Conservation (phyloP, 2,329 filamentous ascomycete genomes). For the Ceratocystis destructans region DNA sequence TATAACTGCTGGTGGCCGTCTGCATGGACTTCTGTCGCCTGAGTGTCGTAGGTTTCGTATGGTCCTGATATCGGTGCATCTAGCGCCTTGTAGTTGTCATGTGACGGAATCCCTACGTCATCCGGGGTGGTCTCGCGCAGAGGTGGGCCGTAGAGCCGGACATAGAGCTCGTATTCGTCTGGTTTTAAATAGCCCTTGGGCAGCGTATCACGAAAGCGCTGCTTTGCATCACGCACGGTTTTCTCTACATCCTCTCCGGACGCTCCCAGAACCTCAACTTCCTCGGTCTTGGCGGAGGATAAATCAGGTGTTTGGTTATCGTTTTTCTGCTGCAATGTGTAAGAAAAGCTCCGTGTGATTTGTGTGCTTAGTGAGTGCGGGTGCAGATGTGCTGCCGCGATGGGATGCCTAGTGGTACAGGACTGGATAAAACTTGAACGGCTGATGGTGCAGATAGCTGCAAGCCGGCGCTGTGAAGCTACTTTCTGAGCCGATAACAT, state of each 20-base stretch:
- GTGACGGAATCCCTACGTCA: conserved; percentile 39
- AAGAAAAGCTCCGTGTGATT: conserved; percentile 1
- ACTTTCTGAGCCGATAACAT: conserved; percentile 14
- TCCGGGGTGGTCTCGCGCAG: conserved; percentile 46
- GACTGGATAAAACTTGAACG: background rate
- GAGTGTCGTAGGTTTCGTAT: conserved; percentile 7
- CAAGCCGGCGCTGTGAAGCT: background rate
- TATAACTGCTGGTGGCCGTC: conserved; percentile 13
- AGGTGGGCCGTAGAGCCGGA: conserved; percentile 67
- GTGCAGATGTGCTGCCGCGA: background rate
- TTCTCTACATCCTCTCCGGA: conserved; percentile 37
- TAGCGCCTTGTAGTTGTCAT: conserved; percentile 20
- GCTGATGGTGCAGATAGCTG: background rate
- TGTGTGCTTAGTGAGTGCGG: too few species aligned
- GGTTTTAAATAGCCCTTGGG: conserved; percentile 56
- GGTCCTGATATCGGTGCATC: conserved; percentile 18
- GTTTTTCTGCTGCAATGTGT: background rate
- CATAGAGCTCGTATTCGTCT: conserved; percentile 62
- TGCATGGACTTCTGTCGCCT: conserved; percentile 11
- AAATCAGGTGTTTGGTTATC: background rate
- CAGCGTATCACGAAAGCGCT: conserved; percentile 62
- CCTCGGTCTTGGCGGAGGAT: background rate
- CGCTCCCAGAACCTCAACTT: background rate
- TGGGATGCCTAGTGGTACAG: background rate
- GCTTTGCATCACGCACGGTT: conserved; percentile 56